These are phyloP conservation scores for Cladosporium sp. DNA, from an alignment of 2,329 filamentous ascomycete species.

Conservation along the genomic window DNA sequence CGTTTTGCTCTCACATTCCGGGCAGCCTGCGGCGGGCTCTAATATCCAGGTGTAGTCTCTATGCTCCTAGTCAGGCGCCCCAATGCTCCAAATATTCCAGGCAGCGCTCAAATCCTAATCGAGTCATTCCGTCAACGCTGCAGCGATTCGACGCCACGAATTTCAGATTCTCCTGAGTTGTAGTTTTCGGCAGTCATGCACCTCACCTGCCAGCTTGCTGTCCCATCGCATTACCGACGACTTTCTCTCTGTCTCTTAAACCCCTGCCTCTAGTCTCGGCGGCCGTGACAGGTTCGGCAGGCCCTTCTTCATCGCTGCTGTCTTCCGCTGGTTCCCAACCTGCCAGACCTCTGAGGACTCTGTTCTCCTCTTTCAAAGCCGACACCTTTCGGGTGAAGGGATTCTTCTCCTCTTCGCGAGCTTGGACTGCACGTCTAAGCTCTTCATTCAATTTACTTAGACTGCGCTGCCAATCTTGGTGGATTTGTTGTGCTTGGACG, in stretches of 20 bases:
- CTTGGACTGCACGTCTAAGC: constrained; percentile 37
- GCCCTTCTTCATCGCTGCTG: constrained; percentile 26
- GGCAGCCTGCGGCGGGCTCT: background rate
- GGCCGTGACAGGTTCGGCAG: background rate
- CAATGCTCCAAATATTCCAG: background rate
- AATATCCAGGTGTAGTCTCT: background rate
- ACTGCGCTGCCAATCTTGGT: constrained; percentile 47
- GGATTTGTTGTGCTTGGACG: constrained; percentile 44
- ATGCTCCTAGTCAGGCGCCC: background rate
- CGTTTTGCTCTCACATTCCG: too few species aligned
- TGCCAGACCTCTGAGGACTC: constrained; percentile 40
- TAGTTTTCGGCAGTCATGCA: background rate
- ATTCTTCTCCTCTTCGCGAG: constrained; percentile 33
- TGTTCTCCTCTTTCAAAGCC: constrained; percentile 46
- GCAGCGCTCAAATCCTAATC: background rate
- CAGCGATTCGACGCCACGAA: too few species aligned
- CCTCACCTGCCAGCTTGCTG: background rate
- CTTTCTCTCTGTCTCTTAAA: constrained; percentile 3
- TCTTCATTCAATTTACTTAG: constrained; percentile 41
- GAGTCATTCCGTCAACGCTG: too few species aligned
- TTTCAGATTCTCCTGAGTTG: too few species aligned
- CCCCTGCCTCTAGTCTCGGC: background rate
- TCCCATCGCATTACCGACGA: background rate
- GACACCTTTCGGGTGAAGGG: constrained; percentile 35
- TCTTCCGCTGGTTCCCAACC: constrained; percentile 44